Percentiles rank a stretch among this genome's conserved stretches.
These are phyloP conservation scores for Capronia americana DNA, from an alignment of 2,329 filamentous ascomycete species.

Conservation along the genomic window DNA sequence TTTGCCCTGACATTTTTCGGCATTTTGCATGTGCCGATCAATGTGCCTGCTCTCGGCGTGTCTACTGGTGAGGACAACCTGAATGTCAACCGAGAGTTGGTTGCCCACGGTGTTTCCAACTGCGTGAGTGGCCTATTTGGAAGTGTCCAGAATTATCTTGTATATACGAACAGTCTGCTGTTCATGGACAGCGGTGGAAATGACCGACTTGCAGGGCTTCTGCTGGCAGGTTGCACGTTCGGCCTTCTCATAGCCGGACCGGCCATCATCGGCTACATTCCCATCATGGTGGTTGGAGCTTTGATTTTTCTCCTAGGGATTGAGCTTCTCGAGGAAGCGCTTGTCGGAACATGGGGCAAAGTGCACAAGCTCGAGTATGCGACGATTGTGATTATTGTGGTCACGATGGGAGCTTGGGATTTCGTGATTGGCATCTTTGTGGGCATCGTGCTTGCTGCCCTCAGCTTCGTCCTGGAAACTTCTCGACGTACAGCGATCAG, in stretches of 20 bases:
- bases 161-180: conserved; percentile 96
- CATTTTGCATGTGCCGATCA: conserved; percentile 95
- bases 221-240: conserved; percentile 81
- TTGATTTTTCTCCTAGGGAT: conserved; percentile 95
- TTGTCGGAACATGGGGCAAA: conserved; percentile 88
- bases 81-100: conserved; percentile 87
- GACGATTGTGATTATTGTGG: conserved; percentile 83
- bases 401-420: conserved; percentile 96
- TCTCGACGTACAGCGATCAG: conserved; percentile 88
- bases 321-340: conserved; percentile 84
- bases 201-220: conserved; percentile 80
- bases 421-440: conserved; percentile 94
- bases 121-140: conserved; percentile 83
- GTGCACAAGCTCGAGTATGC: conserved; percentile 85
- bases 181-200: conserved; percentile 94
- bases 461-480: conserved; percentile 89
- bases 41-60: conserved; percentile 90
- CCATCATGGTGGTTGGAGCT: conserved; percentile 94
- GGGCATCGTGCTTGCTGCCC: conserved; percentile 88
- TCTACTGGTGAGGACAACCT: conserved; percentile 91
- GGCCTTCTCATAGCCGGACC: conserved; percentile 86
- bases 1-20: conserved; percentile 97
- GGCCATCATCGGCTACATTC: conserved; percentile 88
- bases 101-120: conserved; percentile 92
- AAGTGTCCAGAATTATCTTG: conserved; percentile 94